These are phyloP conservation scores for Castanospermum australe DNA, from an alignment of 306 rosid species.

Conservation along the genomic window DNA sequence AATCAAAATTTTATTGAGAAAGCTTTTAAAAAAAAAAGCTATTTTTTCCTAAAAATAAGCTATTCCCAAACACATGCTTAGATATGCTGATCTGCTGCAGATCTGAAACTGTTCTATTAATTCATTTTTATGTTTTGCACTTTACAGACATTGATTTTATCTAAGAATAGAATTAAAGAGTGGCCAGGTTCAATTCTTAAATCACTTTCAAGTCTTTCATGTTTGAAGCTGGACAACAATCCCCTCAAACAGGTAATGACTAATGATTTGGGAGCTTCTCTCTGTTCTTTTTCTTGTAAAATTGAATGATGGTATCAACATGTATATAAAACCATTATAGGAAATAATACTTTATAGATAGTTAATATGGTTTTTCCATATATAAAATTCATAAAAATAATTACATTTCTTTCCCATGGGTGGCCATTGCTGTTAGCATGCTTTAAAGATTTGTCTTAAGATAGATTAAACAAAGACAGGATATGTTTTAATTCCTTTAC, in stretches of 20 bases:
- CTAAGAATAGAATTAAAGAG: constrained; percentile 81
- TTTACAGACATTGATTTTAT: constrained; percentile 74
- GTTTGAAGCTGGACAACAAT: constrained; percentile 89
- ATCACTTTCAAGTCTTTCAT: constrained; percentile 59
- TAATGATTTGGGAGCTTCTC: constrained; percentile 19
- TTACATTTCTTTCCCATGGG: not conserved
- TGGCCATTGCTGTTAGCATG: not conserved
- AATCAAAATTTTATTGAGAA: too few species aligned
- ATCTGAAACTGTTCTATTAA: constrained; percentile 27
- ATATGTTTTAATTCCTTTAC: constrained; percentile 12
- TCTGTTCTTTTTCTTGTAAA: constrained; percentile 3
- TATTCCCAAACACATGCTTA: too few species aligned
- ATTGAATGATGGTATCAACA: constrained; percentile 21
- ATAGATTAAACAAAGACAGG: not conserved
- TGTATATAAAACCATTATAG: constrained; percentile 3
- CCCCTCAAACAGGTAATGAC: constrained; percentile 68
- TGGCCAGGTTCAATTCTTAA: constrained; percentile 83
- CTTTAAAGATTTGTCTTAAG: not conserved
- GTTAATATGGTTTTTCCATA: constrained; percentile 4
- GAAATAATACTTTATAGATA: not conserved
- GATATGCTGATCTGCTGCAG: constrained; percentile 11
- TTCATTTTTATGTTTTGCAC: constrained; percentile 27
- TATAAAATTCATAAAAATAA: constrained; percentile 1
- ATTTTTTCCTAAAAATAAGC: too few species aligned
- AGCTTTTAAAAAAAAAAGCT: too few species aligned